phyloP scores from a whole-genome alignment of 148 eudicot species.

The Tetragonia tetragonoides region DNA sequence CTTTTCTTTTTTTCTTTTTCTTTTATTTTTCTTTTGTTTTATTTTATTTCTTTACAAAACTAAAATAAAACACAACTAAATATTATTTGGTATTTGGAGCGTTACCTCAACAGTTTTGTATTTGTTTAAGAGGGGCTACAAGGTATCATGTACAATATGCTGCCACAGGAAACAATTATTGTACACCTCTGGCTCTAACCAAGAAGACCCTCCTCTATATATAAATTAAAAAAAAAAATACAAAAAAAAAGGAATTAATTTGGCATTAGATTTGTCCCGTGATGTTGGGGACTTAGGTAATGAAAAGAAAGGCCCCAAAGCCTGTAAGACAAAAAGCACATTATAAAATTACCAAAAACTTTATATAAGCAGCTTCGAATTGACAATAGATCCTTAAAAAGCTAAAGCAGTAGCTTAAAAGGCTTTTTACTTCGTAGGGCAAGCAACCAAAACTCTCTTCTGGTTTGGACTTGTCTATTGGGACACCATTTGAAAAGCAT shows the following conservation, averaged over 20 bases:
- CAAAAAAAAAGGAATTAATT: background rate
- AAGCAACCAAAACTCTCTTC: too few relatives aligned
- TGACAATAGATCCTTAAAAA: conserved; percentile 19
- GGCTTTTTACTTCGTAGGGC: background rate
- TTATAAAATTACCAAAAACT: background rate
- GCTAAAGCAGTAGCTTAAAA: background rate
- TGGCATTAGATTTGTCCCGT: conserved; percentile 3
- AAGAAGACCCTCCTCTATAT: too few relatives aligned
- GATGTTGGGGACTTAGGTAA: background rate
- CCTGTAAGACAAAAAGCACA: conserved; percentile 22
- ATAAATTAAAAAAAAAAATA: background rate
- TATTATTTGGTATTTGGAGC: too few relatives aligned
- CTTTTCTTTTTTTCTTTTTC: too few relatives aligned
- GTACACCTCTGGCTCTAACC: too few relatives aligned
- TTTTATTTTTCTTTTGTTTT: too few relatives aligned
- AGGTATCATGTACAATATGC: too few relatives aligned
- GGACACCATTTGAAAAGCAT: conserved; percentile 32
- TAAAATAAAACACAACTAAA: too few relatives aligned
- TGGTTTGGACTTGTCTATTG: conserved; percentile 25
- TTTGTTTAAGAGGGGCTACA: too few relatives aligned
- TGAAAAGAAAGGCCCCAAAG: conserved; percentile 13
- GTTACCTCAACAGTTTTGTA: too few relatives aligned
- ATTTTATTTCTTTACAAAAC: too few relatives aligned
- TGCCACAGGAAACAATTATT: too few relatives aligned
- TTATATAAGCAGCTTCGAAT: conserved; percentile 27